Conservation (phyloP, 2,329 filamentous ascomycete species). For the Elsinoe perseae region DNA sequence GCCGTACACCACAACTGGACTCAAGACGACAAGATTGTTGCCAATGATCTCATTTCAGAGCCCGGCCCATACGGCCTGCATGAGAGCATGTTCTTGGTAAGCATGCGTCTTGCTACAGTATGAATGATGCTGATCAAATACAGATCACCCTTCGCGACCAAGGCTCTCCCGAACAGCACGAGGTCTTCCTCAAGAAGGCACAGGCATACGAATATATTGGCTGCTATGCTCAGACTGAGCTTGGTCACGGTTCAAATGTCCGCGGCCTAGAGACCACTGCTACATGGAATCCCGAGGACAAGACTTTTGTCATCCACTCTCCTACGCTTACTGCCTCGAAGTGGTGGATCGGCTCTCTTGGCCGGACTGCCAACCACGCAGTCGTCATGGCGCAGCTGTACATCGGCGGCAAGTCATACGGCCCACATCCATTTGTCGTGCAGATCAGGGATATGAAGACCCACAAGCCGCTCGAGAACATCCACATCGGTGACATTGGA, state of each 20-base stretch:
- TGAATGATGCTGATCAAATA: neutral
- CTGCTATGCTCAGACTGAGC: conserved; percentile 73
- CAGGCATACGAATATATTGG: conserved; percentile 65
- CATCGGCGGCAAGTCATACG: conserved; percentile 59
- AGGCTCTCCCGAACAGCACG: conserved; percentile 64
- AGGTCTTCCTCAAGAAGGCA: conserved; percentile 62
- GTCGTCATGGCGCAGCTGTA: conserved; percentile 72
- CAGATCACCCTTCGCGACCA: conserved; percentile 63
- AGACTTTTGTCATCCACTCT: conserved; percentile 67
- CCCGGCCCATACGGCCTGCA: conserved; percentile 68
- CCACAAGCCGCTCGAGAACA: conserved; percentile 58
- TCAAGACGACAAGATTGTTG: conserved; percentile 54
- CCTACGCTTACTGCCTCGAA: conserved; percentile 68
- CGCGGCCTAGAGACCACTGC: conserved; percentile 64
- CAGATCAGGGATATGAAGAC: conserved; percentile 64
- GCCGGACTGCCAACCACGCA: conserved; percentile 66
- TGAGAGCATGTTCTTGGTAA: conserved; percentile 59
- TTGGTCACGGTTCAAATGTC: conserved; percentile 72
- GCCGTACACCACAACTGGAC: conserved; percentile 60
- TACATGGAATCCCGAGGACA: conserved; percentile 64
- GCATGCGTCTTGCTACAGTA: conserved; percentile 18
- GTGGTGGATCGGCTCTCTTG: conserved; percentile 78
- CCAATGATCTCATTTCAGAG: conserved; percentile 64
- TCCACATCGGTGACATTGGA: conserved; percentile 72
- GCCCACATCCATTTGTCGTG: conserved; percentile 71